Conservation (phyloP, 2,329 filamentous ascomycete genomes). For the Cytospora chrysosperma region DNA sequence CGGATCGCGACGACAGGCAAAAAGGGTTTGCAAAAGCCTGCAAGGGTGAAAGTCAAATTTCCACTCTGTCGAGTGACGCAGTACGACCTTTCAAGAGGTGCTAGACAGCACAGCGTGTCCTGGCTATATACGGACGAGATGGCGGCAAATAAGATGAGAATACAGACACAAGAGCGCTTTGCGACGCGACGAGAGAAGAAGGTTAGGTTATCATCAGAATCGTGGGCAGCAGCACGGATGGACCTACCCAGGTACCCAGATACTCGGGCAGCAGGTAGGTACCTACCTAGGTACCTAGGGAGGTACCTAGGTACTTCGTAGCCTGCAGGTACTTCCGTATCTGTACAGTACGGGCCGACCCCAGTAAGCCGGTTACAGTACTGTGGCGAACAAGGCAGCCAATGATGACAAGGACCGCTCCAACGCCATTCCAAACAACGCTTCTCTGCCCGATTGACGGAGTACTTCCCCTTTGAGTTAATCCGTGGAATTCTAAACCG, state of each 20-base stretch:
- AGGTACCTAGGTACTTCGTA: not conserved
- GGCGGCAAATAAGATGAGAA: not conserved
- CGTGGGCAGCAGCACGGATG: not conserved
- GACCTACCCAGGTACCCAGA: not conserved
- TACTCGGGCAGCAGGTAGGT: not conserved
- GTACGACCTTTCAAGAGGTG: not conserved
- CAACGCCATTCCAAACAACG: not conserved
- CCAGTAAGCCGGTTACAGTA: not conserved
- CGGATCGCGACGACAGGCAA: slow-evolving; percentile 22
- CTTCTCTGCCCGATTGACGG: slow-evolving; percentile 7
- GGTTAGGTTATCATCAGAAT: not conserved
- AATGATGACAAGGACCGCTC: slow-evolving; percentile 4
- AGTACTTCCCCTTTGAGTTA: slow-evolving; percentile 8
- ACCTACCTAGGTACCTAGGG: not conserved
- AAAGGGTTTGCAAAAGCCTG: slow-evolving; percentile 9
- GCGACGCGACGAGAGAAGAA: not conserved
- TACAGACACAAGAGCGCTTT: not conserved
- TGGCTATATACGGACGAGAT: not conserved
- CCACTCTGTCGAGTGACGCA: not conserved
- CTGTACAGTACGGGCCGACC: not conserved
- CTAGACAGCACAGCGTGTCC: not conserved
- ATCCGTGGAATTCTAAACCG: not conserved
- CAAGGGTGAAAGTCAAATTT: not conserved
- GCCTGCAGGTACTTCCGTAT: not conserved
- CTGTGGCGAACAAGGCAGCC: slow-evolving; percentile 10